Evolutionary conservation across 176 grass and related monocot species (phyloP).

Genomic region (Carex myosuroides): DNA sequence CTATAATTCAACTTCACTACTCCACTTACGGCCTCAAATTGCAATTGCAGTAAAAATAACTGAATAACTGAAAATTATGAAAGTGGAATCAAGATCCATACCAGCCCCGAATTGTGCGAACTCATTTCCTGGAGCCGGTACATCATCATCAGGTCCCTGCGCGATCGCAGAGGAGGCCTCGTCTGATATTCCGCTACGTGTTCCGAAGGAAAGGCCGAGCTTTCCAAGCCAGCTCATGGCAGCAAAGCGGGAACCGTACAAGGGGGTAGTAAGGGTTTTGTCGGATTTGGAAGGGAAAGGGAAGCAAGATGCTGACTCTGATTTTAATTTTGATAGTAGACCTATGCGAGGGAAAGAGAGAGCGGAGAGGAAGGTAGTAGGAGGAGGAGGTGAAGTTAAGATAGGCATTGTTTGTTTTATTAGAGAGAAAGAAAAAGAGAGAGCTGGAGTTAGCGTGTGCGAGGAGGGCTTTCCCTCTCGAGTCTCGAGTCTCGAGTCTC

Average conservation of each 20-base stretch:
- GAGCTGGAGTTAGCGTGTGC: slow-evolving; percentile 5
- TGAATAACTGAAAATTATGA: not conserved
- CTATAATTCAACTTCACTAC: not conserved
- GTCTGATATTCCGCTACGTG: slow-evolving; percentile 26
- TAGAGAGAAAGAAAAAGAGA: slow-evolving; percentile 30
- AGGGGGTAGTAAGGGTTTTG: not conserved
- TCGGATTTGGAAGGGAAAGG: slow-evolving; percentile 2
- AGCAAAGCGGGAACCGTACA: not conserved
- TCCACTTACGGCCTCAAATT: not conserved
- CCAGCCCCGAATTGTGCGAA: slow-evolving; percentile 89
- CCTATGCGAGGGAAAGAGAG: slow-evolving; percentile 24
- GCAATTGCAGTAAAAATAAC: not conserved
- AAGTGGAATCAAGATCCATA: not conserved
- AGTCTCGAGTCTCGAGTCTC: not conserved
- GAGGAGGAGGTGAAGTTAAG: slow-evolving; percentile 30
- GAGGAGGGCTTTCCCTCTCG: not conserved
- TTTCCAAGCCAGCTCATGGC: slow-evolving; percentile 95
- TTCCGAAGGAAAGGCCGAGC: slow-evolving; percentile 80
- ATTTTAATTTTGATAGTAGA: not conserved
- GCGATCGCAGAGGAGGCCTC: slow-evolving; percentile 78
- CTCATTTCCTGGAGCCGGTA: slow-evolving; percentile 57
- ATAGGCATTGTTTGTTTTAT: slow-evolving; percentile 47
- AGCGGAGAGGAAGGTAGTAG: slow-evolving; percentile 19
- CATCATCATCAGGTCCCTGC: slow-evolving; percentile 80
- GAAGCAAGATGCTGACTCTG: not conserved